Percentiles rank a stretch among this genome's conserved stretches.
Evolutionary conservation across 148 eudicot genomes (phyloP).

Genomic region (Bassia scoparia): DNA sequence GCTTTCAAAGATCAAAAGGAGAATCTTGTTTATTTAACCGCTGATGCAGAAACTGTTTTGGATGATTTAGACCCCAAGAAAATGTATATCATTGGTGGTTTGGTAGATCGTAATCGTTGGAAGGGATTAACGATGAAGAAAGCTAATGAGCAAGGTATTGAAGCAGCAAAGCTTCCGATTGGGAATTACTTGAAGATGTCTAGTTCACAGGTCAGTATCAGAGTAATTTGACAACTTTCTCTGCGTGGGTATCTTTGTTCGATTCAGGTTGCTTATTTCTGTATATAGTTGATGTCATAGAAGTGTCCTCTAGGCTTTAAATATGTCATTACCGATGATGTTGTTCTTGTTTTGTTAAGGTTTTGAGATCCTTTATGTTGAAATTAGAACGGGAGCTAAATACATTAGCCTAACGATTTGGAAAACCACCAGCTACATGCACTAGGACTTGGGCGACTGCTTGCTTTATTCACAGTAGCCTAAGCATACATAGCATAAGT

Average conservation of each 20-base stretch:
- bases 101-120: slow-evolving; percentile 94
- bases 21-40: slow-evolving; percentile 77
- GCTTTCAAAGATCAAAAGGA: slow-evolving; percentile 69
- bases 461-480: neutral
- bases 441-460: neutral
- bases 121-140: slow-evolving; percentile 91
- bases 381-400: neutral
- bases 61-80: slow-evolving; percentile 65
- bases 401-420: neutral
- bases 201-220: slow-evolving; percentile 70
- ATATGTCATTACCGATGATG: too few relatives aligned
- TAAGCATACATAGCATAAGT: neutral
- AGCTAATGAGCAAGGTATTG: slow-evolving; percentile 84
- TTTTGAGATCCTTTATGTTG: too few relatives aligned
- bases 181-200: slow-evolving; percentile 82
- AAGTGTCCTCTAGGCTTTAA: too few relatives aligned
- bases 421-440: neutral
- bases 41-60: slow-evolving; percentile 74
- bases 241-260: neutral
- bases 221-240: neutral
- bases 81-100: slow-evolving; percentile 83
- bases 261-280: too few relatives aligned
- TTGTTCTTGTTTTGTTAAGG: too few relatives aligned
- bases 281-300: too few relatives aligned
- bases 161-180: slow-evolving; percentile 86